These are phyloP conservation scores for Vaccinium vitisidaea DNA, from an alignment of 148 eudicot genomes.

Conservation along the genomic window DNA sequence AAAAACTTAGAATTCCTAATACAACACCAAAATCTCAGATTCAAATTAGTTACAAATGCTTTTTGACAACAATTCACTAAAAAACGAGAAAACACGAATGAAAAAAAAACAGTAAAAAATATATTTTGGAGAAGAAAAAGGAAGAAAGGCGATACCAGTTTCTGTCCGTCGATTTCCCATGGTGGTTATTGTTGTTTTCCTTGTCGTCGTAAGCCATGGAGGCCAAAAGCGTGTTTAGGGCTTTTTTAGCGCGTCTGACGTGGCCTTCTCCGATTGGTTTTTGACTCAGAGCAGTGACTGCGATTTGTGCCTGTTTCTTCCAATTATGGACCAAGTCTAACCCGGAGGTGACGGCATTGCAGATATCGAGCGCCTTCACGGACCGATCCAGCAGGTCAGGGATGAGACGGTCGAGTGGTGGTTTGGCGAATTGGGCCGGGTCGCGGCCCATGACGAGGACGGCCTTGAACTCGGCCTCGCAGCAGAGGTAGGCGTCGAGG, in stretches of 20 bases:
- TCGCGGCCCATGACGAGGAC: conserved; percentile 65
- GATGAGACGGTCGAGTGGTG: conserved; percentile 70
- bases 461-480: conserved; percentile 87
- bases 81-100: no score
- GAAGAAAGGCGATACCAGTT: conserved; percentile 23
- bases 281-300: conserved; percentile 56
- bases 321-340: conserved; percentile 57
- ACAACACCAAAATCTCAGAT: no score
- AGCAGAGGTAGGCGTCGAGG: conserved; percentile 70
- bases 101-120: no score
- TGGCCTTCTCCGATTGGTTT: conserved; percentile 75
- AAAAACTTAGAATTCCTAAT: no score
- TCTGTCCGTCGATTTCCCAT: conserved; percentile 59
- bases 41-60: no score
- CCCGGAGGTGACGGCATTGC: conserved; percentile 76
- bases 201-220: conserved; percentile 70
- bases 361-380: conserved; percentile 74
- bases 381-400: conserved; percentile 68
- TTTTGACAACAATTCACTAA: no score
- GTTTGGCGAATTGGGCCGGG: conserved; percentile 50
- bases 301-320: conserved; percentile 63
- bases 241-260: conserved; percentile 67
- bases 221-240: conserved; percentile 47
- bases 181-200: conserved; percentile 26
- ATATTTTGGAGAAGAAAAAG: no score